Conservation (phyloP, 2,329 filamentous ascomycete genomes). For the Monilinia fructigena region DNA sequence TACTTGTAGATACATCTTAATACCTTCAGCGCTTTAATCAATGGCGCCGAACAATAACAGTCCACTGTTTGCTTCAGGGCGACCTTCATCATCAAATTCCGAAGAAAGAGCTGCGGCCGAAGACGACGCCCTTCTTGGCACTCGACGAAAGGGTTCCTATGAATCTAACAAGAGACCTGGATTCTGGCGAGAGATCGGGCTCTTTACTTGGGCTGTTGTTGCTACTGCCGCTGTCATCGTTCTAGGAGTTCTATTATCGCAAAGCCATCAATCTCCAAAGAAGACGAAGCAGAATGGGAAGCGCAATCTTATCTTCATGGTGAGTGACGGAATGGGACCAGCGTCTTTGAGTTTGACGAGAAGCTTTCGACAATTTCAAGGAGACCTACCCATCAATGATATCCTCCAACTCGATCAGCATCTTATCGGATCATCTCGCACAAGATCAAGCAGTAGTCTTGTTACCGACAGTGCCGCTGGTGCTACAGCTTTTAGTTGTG, state of each 20-base stretch:
- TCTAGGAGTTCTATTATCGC: constrained; percentile 77
- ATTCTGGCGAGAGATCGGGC: constrained; percentile 68
- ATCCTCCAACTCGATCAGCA: constrained; percentile 80
- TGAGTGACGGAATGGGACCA: constrained; percentile 97
- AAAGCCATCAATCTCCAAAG: constrained; percentile 45
- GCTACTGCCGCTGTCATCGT: constrained; percentile 78
- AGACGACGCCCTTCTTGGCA: constrained; percentile 42
- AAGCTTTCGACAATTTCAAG: constrained; percentile 76
- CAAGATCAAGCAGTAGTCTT: constrained; percentile 76
- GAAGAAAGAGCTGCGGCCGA: constrained; percentile 53
- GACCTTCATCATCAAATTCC: constrained; percentile 56
- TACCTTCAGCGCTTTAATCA: not conserved
- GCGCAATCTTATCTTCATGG: constrained; percentile 97
- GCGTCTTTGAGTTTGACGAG: constrained; percentile 84
- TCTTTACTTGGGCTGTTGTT: constrained; percentile 80
- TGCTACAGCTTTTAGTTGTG: constrained; percentile 93
- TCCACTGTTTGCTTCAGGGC: constrained; percentile 40
- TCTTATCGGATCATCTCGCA: constrained; percentile 86
- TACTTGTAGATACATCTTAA: constrained; percentile 3
- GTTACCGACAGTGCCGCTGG: constrained; percentile 97
- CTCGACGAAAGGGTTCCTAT: constrained; percentile 33
- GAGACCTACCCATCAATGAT: constrained; percentile 69
- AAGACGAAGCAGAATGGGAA: constrained; percentile 56
- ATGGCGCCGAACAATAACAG: constrained; percentile 33
- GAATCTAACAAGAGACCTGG: constrained; percentile 46